These are phyloP conservation scores for Mortierella claussenii DNA, from an alignment of 192 early-diverging fungal species.

Conservation along the genomic window DNA sequence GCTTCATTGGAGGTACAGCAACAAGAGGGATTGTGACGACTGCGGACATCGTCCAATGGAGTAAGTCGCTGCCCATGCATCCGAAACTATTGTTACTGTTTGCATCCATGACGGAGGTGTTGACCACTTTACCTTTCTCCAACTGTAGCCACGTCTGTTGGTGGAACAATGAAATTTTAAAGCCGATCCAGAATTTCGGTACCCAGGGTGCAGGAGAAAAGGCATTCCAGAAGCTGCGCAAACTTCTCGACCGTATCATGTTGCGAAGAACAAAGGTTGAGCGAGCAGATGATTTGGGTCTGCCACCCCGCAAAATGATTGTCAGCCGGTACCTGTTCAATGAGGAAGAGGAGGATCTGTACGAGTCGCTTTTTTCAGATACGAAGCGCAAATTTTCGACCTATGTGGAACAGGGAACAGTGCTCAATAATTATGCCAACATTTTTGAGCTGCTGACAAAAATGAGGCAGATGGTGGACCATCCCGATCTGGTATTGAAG, in stretches of 20 bases:
- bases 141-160: conserved; percentile 71
- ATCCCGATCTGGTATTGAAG: conserved; percentile 84
- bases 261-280: conserved; percentile 90
- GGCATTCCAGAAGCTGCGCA: conserved; percentile 79
- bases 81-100: too few species aligned
- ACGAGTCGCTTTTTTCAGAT: conserved; percentile 83
- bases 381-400: conserved; percentile 80
- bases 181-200: conserved; percentile 88
- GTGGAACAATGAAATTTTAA: conserved; percentile 94
- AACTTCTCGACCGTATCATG: conserved; percentile 88
- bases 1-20: conserved; percentile 71
- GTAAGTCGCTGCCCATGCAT: too few species aligned
- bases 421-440: conserved; percentile 93
- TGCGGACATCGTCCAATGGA: conserved; percentile 73
- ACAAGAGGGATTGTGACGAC: conserved; percentile 58
- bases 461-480: conserved; percentile 92
- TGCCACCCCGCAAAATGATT: conserved; percentile 86
- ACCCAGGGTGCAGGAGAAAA: conserved; percentile 64
- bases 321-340: conserved; percentile 87
- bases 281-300: conserved; percentile 85
- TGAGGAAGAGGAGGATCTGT: conserved; percentile 91
- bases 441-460: conserved; percentile 91
- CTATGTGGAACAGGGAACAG: conserved; percentile 82
- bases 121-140: too few species aligned
- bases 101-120: too few species aligned